A percentile compares a stretch with the other conserved stretches of the same genome.
phyloP scores from a whole-genome alignment of 148 eudicot genomes.

The Chenopodium berlandieri region DNA sequence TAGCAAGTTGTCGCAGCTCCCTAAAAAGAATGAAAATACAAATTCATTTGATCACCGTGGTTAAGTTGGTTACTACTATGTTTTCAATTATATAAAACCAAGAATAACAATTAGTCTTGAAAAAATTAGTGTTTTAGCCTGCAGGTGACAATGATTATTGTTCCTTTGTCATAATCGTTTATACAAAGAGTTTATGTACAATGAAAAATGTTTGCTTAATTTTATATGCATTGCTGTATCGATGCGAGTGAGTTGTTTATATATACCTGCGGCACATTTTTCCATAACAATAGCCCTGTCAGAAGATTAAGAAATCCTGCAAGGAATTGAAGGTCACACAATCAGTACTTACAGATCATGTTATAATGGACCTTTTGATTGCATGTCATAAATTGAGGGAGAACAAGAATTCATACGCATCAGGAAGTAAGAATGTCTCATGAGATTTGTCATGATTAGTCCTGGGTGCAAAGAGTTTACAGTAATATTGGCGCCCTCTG shows the following conservation, averaged over 20 bases:
- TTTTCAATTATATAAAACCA: no score
- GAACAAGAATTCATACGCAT: constrained; percentile 49
- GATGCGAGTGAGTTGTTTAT: not conserved
- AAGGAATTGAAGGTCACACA: not conserved
- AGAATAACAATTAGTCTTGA: no score
- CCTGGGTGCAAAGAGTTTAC: constrained; percentile 93
- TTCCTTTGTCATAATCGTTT: not conserved
- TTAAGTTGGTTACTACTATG: no score
- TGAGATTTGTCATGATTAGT: constrained; percentile 81
- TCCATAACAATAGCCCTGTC: constrained; percentile 55
- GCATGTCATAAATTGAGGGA: not conserved
- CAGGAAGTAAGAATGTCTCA: constrained; percentile 44
- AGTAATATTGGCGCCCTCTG: constrained; percentile 75
- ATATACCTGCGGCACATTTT: constrained; percentile 76
- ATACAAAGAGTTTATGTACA: not conserved
- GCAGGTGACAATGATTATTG: not conserved
- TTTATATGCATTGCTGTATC: not conserved
- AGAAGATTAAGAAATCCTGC: constrained; percentile 49
- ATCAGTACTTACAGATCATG: not conserved
- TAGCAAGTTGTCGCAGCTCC: constrained; percentile 84
- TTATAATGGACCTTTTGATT: not conserved
- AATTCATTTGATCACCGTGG: no score
- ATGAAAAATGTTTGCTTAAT: not conserved
- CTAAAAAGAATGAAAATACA: constrained; percentile 19
- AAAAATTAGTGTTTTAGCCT: no score